Percentiles rank a stretch among this genome's conserved stretches.
Conservation (phyloP, 768 basidiomycete genomes). For the Boletus bicolor region DNA sequence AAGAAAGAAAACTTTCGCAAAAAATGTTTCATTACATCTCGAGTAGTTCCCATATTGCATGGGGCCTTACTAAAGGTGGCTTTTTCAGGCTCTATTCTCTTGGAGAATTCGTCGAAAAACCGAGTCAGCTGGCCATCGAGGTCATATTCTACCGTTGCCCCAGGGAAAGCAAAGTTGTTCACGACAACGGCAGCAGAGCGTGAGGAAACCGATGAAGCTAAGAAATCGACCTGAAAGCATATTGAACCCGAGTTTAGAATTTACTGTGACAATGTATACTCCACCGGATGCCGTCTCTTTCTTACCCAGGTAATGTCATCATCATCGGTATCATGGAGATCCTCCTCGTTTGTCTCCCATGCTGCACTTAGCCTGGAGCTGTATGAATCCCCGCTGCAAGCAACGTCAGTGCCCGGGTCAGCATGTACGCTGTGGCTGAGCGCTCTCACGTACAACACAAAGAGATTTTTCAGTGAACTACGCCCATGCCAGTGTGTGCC, state of each 20-base stretch:
- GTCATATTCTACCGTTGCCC: constrained; percentile 7
- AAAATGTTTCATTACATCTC: not conserved
- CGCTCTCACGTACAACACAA: constrained; percentile 6
- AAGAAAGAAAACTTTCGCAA: constrained; percentile 4
- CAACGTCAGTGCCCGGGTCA: not conserved
- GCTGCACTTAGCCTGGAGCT: constrained; percentile 2
- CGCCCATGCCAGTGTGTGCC: constrained; percentile 1
- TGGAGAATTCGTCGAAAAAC: not conserved
- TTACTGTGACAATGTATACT: not conserved
- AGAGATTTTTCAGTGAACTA: constrained; percentile 1
- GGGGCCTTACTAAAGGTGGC: constrained; percentile 1
- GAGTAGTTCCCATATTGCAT: not conserved
- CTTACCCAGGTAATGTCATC: constrained; percentile 10
- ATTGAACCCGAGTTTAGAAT: not conserved
- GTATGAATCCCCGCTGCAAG: constrained; percentile 11
- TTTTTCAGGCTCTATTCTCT: not conserved
- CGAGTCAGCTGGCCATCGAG: constrained; percentile 2
- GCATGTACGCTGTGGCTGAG: no score
- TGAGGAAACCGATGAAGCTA: not conserved
- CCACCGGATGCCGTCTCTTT: not conserved
- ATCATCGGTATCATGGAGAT: not conserved
- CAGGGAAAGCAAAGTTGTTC: constrained; percentile 10
- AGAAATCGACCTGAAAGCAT: constrained; percentile 6
- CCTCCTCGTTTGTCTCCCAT: not conserved
- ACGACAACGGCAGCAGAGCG: not conserved